These are phyloP conservation scores for Ophiostoma sp. DNA, from an alignment of 2,329 filamentous ascomycete genomes.

Conservation along the genomic window DNA sequence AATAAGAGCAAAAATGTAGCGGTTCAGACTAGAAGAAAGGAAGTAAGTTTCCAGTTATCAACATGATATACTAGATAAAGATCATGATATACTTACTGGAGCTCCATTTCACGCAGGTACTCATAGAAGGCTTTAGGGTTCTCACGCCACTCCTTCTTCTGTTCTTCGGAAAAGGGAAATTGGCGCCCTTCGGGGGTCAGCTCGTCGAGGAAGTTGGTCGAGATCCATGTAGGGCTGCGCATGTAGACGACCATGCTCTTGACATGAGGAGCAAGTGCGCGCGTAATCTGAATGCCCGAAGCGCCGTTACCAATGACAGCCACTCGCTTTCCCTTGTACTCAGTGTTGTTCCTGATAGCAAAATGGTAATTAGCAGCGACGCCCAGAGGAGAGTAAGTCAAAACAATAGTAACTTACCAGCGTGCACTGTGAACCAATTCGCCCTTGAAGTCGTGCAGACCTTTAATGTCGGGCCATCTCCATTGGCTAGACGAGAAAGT, in stretches of 20 bases:
- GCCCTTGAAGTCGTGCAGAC: slow-evolving; percentile 46
- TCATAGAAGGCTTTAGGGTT: slow-evolving; percentile 6
- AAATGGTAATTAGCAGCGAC: too few species aligned
- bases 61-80: too few species aligned
- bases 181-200: slow-evolving; percentile 13
- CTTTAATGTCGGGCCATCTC: slow-evolving; percentile 49
- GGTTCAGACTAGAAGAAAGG: neutral
- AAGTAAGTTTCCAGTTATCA: too few species aligned
- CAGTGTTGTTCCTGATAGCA: slow-evolving; percentile 38
- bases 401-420: slow-evolving; percentile 32
- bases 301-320: slow-evolving; percentile 52
- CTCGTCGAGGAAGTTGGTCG: slow-evolving; percentile 7
- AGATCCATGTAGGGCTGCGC: slow-evolving; percentile 28
- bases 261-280: slow-evolving; percentile 15
- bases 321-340: slow-evolving; percentile 43
- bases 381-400: too few species aligned
- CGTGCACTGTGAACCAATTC: slow-evolving; percentile 49
- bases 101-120: slow-evolving; percentile 6
- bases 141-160: slow-evolving; percentile 8
- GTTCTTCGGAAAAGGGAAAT: slow-evolving; percentile 4
- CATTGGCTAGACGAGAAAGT: slow-evolving; percentile 28
- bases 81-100: neutral
- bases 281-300: slow-evolving; percentile 45
- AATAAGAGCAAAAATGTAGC: slow-evolving; percentile 15
- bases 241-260: slow-evolving; percentile 19